These are phyloP conservation scores for Polychaeton citri DNA, from an alignment of 2,329 filamentous ascomycete species.

Conservation along the genomic window DNA sequence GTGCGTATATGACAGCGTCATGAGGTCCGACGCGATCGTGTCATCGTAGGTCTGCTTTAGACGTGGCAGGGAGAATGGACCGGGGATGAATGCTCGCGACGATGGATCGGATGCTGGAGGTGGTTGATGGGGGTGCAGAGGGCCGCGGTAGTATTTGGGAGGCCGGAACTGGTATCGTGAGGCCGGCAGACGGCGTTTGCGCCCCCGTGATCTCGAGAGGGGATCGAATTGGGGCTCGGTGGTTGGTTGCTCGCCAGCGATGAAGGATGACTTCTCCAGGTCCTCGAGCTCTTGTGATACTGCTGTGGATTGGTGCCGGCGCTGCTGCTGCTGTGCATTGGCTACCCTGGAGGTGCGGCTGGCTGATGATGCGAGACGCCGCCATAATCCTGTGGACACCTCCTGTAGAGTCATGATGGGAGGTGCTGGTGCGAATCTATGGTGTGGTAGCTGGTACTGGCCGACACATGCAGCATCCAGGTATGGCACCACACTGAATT, in stretches of 20 bases:
- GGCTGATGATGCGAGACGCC: slow-evolving; percentile 11
- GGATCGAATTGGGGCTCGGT: slow-evolving; percentile 8
- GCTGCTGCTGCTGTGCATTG: slow-evolving; percentile 1
- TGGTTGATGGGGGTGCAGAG: slow-evolving; percentile 82
- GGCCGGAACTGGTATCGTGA: slow-evolving; percentile 84
- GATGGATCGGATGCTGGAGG: slow-evolving; percentile 75
- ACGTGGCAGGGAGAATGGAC: slow-evolving; percentile 78
- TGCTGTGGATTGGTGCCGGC: slow-evolving; percentile 15
- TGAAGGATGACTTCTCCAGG: slow-evolving; percentile 35
- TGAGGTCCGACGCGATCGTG: slow-evolving; percentile 74
- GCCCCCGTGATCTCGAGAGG: slow-evolving; percentile 26
- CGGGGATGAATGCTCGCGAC: slow-evolving; percentile 77
- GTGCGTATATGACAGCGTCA: slow-evolving; percentile 82
- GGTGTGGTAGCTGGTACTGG: too few relatives aligned
- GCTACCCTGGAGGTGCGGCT: not conserved
- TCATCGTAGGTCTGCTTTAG: slow-evolving; percentile 81
- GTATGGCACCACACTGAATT: too few relatives aligned
- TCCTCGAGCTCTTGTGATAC: slow-evolving; percentile 22
- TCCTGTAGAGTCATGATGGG: slow-evolving; percentile 18
- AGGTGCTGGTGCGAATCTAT: not conserved
- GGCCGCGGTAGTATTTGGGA: slow-evolving; percentile 88
- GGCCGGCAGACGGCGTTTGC: slow-evolving; percentile 30
- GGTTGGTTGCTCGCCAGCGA: slow-evolving; percentile 18
- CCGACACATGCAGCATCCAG: too few relatives aligned
- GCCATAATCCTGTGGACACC: slow-evolving; percentile 17